A percentile compares a stretch with the other conserved stretches of the same genome.
These are phyloP conservation scores for Diaporthe capsici DNA, from an alignment of 2,329 filamentous ascomycete genomes.

Conservation along the genomic window DNA sequence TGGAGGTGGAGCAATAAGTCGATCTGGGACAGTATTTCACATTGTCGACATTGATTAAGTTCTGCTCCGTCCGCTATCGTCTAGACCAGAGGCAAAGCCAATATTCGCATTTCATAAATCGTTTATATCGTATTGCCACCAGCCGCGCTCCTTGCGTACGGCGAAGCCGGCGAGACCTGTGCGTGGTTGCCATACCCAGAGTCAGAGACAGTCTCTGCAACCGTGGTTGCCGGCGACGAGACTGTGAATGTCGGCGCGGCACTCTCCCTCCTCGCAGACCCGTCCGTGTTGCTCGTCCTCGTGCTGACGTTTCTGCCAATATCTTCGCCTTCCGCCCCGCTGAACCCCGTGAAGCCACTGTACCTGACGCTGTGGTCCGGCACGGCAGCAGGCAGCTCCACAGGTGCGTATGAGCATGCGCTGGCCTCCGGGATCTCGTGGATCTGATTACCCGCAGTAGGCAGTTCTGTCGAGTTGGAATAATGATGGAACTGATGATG, in stretches of 20 bases:
- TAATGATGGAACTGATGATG: conserved; percentile 6
- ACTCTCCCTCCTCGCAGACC: conserved; percentile 18
- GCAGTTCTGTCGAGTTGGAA: conserved; percentile 14
- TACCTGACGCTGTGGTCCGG: conserved; percentile 12
- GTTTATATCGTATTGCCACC: conserved; percentile 22
- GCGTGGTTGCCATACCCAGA: background rate
- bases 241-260: conserved; percentile 17
- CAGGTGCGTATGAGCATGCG: conserved; percentile 18
- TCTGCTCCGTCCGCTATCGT: too few relatives aligned
- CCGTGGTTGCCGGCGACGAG: conserved; percentile 21
- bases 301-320: conserved; percentile 20
- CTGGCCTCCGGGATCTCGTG: conserved; percentile 23
- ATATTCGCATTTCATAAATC: background rate
- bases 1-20: background rate
- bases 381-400: conserved; percentile 20
- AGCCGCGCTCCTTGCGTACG: conserved; percentile 16
- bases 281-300: conserved; percentile 26
- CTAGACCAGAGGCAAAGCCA: background rate
- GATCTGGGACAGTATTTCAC: too few relatives aligned
- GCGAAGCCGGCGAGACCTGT: conserved; percentile 25
- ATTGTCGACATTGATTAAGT: background rate
- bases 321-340: conserved; percentile 13
- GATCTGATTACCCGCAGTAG: conserved; percentile 10
- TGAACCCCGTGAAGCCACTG: conserved; percentile 24
- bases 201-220: conserved; percentile 23